Base-by-base conservation (phyloP, 331 rosid genomes). In the Erythrophleum ivorense region DNA sequence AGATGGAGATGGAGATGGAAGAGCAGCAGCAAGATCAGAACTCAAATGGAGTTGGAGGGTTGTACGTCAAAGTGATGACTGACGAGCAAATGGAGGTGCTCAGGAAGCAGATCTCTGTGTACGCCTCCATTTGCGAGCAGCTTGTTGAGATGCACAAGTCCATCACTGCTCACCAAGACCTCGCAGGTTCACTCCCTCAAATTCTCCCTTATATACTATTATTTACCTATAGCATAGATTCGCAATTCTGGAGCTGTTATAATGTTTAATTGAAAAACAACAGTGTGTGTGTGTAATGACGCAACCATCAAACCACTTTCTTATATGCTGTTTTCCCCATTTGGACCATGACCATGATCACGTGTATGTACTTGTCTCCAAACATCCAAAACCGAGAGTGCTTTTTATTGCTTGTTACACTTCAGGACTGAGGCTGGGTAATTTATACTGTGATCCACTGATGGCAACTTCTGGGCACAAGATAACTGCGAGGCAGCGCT, bases 71-170 rank as follows among this genome's bases (percentile, higher is more conserved):
- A 58, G 97, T 93, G 31, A 91, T 93, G 98, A 91, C 93, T 0
- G 97, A 93, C 38, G 97, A 91, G 43, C 95, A 93, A 86, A 75
- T 91, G 88, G 94, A 93, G 76, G 78, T 89, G 2, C 90, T 93
- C 0, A 59, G 94, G 50, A 88, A 82, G 31, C 97, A 91, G 83
- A 93, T 93, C 54, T 85, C 92, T 21, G 90, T 89, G 53, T 93
- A 93, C 80, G 81, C 91, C 55, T 75, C 90, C 86, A 87, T 93
- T 0, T 93, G 90, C 13, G 94, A 93, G 16, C 91, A 87, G 49
- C 97, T 91, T n/a, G 92, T 87, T 76, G 86, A 91, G 82, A 82
- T 93, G 93, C 97, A 91, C 71, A 91, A 91, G 60, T 77, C 92
- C 73, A 74, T 86, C 66, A 70, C 94, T 45, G 82, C 94, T 57